Conservation (phyloP, 345 rosid genomes). For the Moricandia arvensis region DNA sequence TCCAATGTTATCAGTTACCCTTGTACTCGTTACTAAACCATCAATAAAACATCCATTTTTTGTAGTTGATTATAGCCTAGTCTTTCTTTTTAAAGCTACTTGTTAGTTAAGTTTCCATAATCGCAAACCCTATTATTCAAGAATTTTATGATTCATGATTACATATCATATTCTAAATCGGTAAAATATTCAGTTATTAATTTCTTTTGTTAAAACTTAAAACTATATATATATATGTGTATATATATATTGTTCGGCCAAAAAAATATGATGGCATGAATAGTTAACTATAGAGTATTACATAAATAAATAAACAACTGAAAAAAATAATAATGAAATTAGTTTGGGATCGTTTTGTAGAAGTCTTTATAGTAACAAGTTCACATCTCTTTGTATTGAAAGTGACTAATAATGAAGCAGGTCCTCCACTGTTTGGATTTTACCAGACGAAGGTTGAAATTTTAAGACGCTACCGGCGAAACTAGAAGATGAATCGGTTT, state of each 20-base stretch:
- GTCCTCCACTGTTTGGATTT: background rate
- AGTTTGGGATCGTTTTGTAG: background rate
- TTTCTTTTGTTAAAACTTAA: background rate
- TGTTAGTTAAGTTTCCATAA: no score
- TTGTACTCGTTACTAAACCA: no score
- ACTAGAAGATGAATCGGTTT: slow-evolving; percentile 5
- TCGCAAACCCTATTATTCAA: no score
- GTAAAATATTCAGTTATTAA: no score
- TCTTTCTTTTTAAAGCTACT: no score
- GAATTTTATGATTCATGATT: no score
- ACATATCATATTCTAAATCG: no score
- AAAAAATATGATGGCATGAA: background rate
- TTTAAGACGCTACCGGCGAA: background rate
- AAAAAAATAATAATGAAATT: background rate
- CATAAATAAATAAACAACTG: background rate
- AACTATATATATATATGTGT: no score
- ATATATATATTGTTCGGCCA: background rate
- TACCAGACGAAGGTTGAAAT: background rate
- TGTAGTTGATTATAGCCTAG: no score
- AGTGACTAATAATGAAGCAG: background rate
- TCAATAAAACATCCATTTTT: no score
- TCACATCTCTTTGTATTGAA: background rate
- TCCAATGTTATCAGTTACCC: no score
- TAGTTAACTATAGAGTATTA: background rate
- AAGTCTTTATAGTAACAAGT: background rate